Conservation (phyloP, 495 filamentous ascomycete species). For the Hyaloscypha finlandica region DNA sequence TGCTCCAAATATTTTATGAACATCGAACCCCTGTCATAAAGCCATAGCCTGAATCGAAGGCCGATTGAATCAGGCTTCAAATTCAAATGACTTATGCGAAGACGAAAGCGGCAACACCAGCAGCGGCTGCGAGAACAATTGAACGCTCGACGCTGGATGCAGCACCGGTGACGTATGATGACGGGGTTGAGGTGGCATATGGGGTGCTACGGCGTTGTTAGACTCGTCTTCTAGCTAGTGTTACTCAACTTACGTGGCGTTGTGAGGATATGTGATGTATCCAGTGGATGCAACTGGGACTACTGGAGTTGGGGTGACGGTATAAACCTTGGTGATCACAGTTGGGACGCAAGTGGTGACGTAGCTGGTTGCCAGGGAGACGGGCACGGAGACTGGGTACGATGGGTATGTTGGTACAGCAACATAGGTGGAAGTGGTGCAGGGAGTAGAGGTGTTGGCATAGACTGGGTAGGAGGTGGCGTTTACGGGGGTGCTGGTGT, state of each 20-base stretch:
- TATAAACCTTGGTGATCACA: slow-evolving; percentile 55
- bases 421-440: slow-evolving; percentile 19
- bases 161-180: slow-evolving; percentile 42
- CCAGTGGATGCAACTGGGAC: slow-evolving; percentile 34
- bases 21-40: slow-evolving; percentile 22
- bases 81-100: slow-evolving; percentile 48
- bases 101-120: slow-evolving; percentile 52
- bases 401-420: slow-evolving; percentile 21
- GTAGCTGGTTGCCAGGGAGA: slow-evolving; percentile 44
- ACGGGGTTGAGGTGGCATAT: slow-evolving; percentile 33
- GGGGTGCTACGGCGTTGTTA: slow-evolving; percentile 26
- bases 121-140: slow-evolving; percentile 46
- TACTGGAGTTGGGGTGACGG: slow-evolving; percentile 31
- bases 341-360: slow-evolving; percentile 53
- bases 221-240: background rate
- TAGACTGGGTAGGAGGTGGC: slow-evolving; percentile 34
- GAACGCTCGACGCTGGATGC: slow-evolving; percentile 45
- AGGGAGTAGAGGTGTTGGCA: slow-evolving; percentile 26
- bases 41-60: slow-evolving; percentile 31
- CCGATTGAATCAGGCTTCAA: slow-evolving; percentile 24
- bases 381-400: slow-evolving; percentile 36
- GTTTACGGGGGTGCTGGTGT: slow-evolving; percentile 37
- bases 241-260: slow-evolving; percentile 23
- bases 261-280: slow-evolving; percentile 32
- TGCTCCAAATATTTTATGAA: slow-evolving; percentile 17